phyloP scores from a whole-genome alignment of 1,139 yeast genomes.

The Protomyces macrosporus region DNA sequence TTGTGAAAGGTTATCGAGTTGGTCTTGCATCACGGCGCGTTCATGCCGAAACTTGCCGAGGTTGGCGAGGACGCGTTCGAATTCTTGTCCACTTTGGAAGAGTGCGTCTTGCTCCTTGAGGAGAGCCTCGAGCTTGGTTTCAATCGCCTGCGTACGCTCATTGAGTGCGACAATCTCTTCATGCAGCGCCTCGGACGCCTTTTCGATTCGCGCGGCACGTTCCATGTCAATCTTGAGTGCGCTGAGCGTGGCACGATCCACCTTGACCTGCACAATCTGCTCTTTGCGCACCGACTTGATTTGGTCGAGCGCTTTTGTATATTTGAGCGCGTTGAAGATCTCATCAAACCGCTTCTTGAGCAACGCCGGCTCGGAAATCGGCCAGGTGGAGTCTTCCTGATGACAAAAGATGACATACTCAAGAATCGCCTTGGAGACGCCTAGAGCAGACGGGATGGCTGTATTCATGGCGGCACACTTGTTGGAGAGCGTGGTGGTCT shows the following conservation, averaged over 20 bases:
- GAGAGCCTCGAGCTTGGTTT: slow-evolving; percentile 48
- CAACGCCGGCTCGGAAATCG: slow-evolving; percentile 81
- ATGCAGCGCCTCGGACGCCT: slow-evolving; percentile 47
- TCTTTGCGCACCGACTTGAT: slow-evolving; percentile 73
- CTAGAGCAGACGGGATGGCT: slow-evolving; percentile 74
- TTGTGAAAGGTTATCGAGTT: slow-evolving; percentile 7
- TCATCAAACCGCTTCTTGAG: slow-evolving; percentile 92
- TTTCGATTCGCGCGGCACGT: slow-evolving; percentile 57
- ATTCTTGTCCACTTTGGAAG: slow-evolving; percentile 74
- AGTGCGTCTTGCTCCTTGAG: slow-evolving; percentile 58
- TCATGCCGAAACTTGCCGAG: slow-evolving; percentile 55
- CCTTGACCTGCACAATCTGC: slow-evolving; percentile 64
- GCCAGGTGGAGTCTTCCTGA: slow-evolving; percentile 97
- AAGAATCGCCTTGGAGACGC: slow-evolving; percentile 79
- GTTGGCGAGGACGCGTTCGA: slow-evolving; percentile 64
- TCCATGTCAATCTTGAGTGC: slow-evolving; percentile 69
- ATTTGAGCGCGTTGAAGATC: slow-evolving; percentile 90
- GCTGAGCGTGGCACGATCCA: slow-evolving; percentile 70
- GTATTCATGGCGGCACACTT: slow-evolving; percentile 80
- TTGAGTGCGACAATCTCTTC: slow-evolving; percentile 47
- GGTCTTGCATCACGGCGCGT: slow-evolving; percentile 33
- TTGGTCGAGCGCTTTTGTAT: slow-evolving; percentile 76
- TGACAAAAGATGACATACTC: slow-evolving; percentile 96
- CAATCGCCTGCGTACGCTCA: slow-evolving; percentile 49
- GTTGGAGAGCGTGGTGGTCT: slow-evolving; percentile 68